These are phyloP conservation scores for Tetrapisispora pingtungensis DNA, from an alignment of 805 yeast species.

Conservation along the genomic window DNA sequence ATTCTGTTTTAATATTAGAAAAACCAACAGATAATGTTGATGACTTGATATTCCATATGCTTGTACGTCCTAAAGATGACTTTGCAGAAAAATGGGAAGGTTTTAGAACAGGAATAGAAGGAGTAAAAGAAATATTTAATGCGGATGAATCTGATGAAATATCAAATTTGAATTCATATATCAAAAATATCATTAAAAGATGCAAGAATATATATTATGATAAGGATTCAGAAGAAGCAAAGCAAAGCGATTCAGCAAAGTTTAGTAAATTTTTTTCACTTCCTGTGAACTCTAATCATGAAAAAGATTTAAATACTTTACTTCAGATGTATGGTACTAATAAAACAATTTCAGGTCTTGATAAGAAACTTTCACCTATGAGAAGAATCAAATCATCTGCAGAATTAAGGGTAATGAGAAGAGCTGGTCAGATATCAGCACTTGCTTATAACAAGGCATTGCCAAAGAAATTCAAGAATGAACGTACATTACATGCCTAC, in stretches of 20 bases:
- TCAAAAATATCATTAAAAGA: slow-evolving; percentile 39
- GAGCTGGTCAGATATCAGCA: slow-evolving; percentile 74
- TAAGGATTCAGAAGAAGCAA: slow-evolving; percentile 10
- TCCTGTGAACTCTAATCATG: slow-evolving; percentile 21
- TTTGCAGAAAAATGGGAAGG: slow-evolving; percentile 93
- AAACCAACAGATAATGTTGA: slow-evolving; percentile 44
- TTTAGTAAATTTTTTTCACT: slow-evolving; percentile 21
- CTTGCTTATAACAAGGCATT: slow-evolving; percentile 78
- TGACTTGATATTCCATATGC: slow-evolving; percentile 56
- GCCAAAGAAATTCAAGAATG: slow-evolving; percentile 55
- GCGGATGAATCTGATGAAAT: slow-evolving; percentile 63
- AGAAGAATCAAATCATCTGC: slow-evolving; percentile 66
- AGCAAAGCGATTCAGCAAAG: slow-evolving; percentile 15
- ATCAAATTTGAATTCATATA: slow-evolving; percentile 17
- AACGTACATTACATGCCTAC: slow-evolving; percentile 68
- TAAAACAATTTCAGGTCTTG: slow-evolving; percentile 6
- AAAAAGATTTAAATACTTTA: slow-evolving; percentile 19
- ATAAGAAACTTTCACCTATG: slow-evolving; percentile 19
- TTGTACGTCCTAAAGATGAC: slow-evolving; percentile 76
- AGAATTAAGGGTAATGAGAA: slow-evolving; percentile 71
- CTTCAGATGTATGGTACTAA: slow-evolving; percentile 25
- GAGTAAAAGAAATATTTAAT: slow-evolving; percentile 74
- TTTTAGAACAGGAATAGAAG: slow-evolving; percentile 74
- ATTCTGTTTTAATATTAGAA: slow-evolving; percentile 59
- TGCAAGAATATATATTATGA: slow-evolving; percentile 51